These are phyloP conservation scores for Pholiota conissans DNA, from an alignment of 768 basidiomycete species.

Conservation along the genomic window DNA sequence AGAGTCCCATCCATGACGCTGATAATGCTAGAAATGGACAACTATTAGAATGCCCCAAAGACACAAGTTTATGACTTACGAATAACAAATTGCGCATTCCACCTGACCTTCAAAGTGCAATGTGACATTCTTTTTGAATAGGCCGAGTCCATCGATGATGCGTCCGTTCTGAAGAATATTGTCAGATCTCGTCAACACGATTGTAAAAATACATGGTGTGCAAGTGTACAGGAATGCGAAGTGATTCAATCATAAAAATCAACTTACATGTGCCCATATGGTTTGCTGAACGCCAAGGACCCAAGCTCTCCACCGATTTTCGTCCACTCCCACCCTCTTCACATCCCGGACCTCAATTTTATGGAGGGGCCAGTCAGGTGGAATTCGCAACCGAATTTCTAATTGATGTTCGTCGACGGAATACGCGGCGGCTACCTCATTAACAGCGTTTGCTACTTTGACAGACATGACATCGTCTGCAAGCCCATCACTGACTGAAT, in stretches of 20 bases:
- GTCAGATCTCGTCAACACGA: background rate
- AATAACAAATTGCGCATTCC: conserved; percentile 96
- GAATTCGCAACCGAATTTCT: conserved; percentile 85
- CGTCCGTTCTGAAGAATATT: conserved; percentile 68
- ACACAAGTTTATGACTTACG: conserved; percentile 55
- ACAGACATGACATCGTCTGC: conserved; percentile 78
- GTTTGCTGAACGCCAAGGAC: conserved; percentile 89
- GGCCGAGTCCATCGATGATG: conserved; percentile 80
- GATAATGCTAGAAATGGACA: conserved; percentile 72
- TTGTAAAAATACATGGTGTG: background rate
- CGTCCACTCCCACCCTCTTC: conserved; percentile 83
- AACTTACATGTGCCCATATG: conserved; percentile 79
- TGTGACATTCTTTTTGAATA: conserved; percentile 94
- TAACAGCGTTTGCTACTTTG: conserved; percentile 69
- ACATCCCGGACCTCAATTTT: conserved; percentile 86
- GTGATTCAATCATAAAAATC: background rate
- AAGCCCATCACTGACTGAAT: conserved; percentile 37
- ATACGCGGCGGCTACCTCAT: conserved; percentile 85
- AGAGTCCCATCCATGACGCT: conserved; percentile 85
- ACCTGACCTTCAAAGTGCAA: conserved; percentile 95
- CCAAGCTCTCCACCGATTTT: conserved; percentile 93
- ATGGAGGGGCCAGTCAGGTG: conserved; percentile 88
- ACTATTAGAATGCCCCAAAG: no score
- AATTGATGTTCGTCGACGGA: conserved; percentile 91
- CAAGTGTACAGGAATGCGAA: background rate